Evolutionary conservation across 192 early-diverging fungal genomes (phyloP), one percentile per base, ranked within the genome.

Genomic region (Mortierella alpina): DNA sequence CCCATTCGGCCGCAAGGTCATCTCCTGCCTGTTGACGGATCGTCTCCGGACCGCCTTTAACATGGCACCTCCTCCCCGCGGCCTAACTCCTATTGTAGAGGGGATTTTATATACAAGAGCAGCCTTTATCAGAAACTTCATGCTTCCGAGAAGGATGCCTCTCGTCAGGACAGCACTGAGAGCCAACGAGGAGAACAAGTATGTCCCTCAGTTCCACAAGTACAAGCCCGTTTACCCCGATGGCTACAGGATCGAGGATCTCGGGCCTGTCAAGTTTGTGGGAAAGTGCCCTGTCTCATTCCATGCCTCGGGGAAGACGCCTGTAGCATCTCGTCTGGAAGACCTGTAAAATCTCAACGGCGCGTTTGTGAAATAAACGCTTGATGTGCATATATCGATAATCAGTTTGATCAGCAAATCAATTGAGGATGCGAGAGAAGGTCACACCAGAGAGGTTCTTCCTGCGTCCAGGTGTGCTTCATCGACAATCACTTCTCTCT

Each of bases 181-280:
- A 45, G 45, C 63, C 23, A 75, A 82, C 47, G 42, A 67, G 7
- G 45, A 82, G 0, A 68, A 68, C 14, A 71, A 68, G 40, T 86
- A 74, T 66, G 74, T 84, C 2, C 78, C 85, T 11, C 20, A 44
- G 6, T 86, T 59, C 53, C 59, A 81, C 79, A 66, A 84, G 17
- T 86, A 82, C 47, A 56, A 62, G 20, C 45, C 60, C 20, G 73
- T 84, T 2, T 84, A 84, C 59, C 42, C 63, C 7, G 56, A 82
- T 17, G 85, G 85, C 5, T 86, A 86, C 49, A 57, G 59, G 13
- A 62, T 84, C 17, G 68, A 76, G 48, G 85, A 86, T 45, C 31
- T 86, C 0, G 85, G 85, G 17, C 84, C 82, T 3, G 72, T 58
- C 3, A 81, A 83, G 67, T 81, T 83, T 11, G n/a, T 72, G 18